phyloP scores from a whole-genome alignment of 2,329 filamentous ascomycete species.

The Canariomyces notabilis region DNA sequence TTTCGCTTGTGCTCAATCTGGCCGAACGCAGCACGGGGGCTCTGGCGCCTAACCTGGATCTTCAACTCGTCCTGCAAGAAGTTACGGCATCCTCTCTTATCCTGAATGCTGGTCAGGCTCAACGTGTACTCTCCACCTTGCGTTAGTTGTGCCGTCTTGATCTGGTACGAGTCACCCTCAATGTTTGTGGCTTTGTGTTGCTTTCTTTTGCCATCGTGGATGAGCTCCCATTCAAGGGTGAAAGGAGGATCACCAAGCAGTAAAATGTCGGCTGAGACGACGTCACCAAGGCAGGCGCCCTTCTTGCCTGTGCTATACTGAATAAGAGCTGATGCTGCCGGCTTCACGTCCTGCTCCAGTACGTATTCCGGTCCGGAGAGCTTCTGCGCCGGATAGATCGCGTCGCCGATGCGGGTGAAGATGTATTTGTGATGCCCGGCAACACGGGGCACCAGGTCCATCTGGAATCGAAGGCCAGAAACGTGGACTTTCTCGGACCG shows the following conservation, averaged over 20 bases:
- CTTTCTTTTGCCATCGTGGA: slow-evolving; percentile 81
- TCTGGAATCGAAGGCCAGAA: slow-evolving; percentile 70
- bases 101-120: slow-evolving; percentile 78
- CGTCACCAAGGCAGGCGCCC: slow-evolving; percentile 77
- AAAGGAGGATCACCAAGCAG: slow-evolving; percentile 83
- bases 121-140: slow-evolving; percentile 89
- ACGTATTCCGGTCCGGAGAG: slow-evolving; percentile 57
- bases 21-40: slow-evolving; percentile 81
- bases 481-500: slow-evolving; percentile 53
- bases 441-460: slow-evolving; percentile 74
- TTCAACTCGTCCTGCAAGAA: slow-evolving; percentile 79
- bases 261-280: slow-evolving; percentile 66
- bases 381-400: slow-evolving; percentile 66
- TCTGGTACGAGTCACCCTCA: slow-evolving; percentile 56
- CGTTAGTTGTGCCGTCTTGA: slow-evolving; percentile 68
- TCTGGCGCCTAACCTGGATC: slow-evolving; percentile 81
- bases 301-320: slow-evolving; percentile 49
- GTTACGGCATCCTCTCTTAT: slow-evolving; percentile 80
- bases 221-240: slow-evolving; percentile 83
- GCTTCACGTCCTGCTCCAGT: slow-evolving; percentile 87
- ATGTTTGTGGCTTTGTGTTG: slow-evolving; percentile 63
- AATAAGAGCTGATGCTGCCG: slow-evolving; percentile 76
- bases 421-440: slow-evolving; percentile 84
- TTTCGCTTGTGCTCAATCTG: slow-evolving; percentile 73
- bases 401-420: slow-evolving; percentile 76